Evolutionary conservation across 192 early-diverging fungal genomes (phyloP), one percentile per base, ranked within the genome.

Genomic region (Mortierella hygrophila): DNA sequence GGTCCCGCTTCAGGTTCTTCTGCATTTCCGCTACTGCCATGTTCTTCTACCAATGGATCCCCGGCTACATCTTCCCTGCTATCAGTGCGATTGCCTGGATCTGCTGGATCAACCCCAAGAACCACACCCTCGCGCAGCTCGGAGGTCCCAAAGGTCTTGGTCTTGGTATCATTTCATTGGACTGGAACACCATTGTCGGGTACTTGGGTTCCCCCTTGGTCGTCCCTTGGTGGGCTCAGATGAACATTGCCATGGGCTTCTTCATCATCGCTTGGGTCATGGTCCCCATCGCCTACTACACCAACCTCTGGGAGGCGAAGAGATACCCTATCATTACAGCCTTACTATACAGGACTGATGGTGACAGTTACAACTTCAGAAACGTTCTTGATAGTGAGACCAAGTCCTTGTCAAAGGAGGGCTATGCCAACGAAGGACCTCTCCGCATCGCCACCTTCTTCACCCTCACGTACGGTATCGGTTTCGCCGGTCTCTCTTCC

Each of bases 81-180:
- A n/a, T n/a, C n/a, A n/a, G n/a, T n/a, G n/a, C 77, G 38, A 70
- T 80, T 29, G 29, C 83, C 6, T 6, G 78, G 15, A 40, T 85
- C n/a, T 85, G 83, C 23, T 21, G 76, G 55, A 37, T 78, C 9
- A 26, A 71, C 23, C 78, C 77, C 8, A 26, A 52, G 29, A 85
- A 42, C 41, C 37, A 18, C 2, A 26, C 15, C 0, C 68, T 80
- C 8, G 35, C 70, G 3, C 73, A 70, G 41, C n/a, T 80, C 3
- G 38, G 92, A 72, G 94, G 93, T 92, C 16, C 90, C 10, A 81
- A 89, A 10, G 95, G 94, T 26, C 79, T 95, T 15, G 95, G 95
- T 5, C 87, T 96, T 70, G 85, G 94, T 41, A 90, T 89, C 76
- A 91, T 96, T 32, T 87, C 92, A 9, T 72, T 96, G 13, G 94